phyloP scores from a whole-genome alignment of 2,329 filamentous ascomycete genomes.

The Metarhizium guizhouense region DNA sequence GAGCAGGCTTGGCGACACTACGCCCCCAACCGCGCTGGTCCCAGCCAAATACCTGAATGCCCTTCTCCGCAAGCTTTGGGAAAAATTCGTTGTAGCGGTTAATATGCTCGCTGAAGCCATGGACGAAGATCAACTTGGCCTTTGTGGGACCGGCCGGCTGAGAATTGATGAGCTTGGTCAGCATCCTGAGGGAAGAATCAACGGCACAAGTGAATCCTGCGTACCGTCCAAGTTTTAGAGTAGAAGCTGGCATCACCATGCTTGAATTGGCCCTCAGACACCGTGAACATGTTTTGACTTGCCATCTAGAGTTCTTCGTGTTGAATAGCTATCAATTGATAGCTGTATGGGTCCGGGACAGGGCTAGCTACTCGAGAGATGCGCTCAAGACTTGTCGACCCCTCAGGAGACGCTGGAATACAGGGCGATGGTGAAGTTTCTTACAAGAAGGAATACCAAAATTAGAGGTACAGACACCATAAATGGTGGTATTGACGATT shows the following conservation, averaged over 20 bases:
- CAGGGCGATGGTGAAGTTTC: not conserved
- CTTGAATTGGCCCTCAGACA: slow-evolving; percentile 42
- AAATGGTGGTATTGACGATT: too few species aligned
- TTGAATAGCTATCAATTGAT: not conserved
- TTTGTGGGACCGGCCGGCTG: slow-evolving; percentile 47
- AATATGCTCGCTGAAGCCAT: slow-evolving; percentile 84
- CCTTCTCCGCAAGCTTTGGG: slow-evolving; percentile 55
- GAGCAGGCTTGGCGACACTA: slow-evolving; percentile 49
- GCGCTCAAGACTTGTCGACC: not conserved
- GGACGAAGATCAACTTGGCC: slow-evolving; percentile 73
- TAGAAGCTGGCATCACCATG: slow-evolving; percentile 38
- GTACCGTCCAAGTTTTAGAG: slow-evolving; percentile 51
- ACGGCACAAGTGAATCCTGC: slow-evolving; percentile 13
- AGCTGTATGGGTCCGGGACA: not conserved
- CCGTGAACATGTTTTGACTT: slow-evolving; percentile 23
- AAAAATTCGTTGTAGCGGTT: slow-evolving; percentile 72
- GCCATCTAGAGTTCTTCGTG: not conserved
- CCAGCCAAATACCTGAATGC: slow-evolving; percentile 68
- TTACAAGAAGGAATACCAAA: not conserved
- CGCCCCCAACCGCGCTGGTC: slow-evolving; percentile 89
- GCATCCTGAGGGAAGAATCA: not conserved
- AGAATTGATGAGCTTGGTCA: not conserved
- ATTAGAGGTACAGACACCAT: not conserved
- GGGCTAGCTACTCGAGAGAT: not conserved
- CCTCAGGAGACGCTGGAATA: not conserved